Base-by-base conservation (phyloP, 176 grass and related monocot genomes). In the Oryza meyeriana region DNA sequence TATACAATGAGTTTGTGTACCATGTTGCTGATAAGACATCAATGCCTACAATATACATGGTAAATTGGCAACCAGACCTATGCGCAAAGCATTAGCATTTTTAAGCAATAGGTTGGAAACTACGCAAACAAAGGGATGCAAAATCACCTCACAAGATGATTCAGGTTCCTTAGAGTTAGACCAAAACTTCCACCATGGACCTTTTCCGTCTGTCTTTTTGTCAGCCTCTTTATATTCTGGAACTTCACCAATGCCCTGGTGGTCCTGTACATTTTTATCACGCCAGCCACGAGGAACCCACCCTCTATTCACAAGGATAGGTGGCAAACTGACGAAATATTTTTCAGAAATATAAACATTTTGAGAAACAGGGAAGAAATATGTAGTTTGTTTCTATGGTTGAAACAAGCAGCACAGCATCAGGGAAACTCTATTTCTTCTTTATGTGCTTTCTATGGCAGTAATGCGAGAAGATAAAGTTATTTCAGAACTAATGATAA, bases 301-400 rank as follows among this genome's bases (percentile, higher is more conserved):
- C 52, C 96, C 96, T 93, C 96, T 94, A 61, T 99, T 99, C 72
- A 99, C 93, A 73, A 99, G 89, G 67, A 95, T 72, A 66, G 93
- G 89, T 74, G 80, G 73, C 90, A 89, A 79, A 88, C 91, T 99
- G 96, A 88, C 79, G 88, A 77, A 88, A 82, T 24, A 74, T 90
- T 89, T 79, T 63, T 88, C 84, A 95, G 80, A 70, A 85, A 81
- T 39, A 76, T 66, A 82, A 63, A 63, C 5, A n/a, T 32, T 61
- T 75, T 12, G 11, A 65, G 10, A 32, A 57, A 72, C 28, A 64
- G 33, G 64, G 24, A 85, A 85, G 20, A 16, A 50, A 26, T 64
- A 9, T 61, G 58, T 7, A 4, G 64, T 66, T 82, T 47, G 4
- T 74, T 38, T 77, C 45, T 12, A 61, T 29, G n/a, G 25, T 69